Base-by-base conservation (phyloP, 2,329 filamentous ascomycete species). In the Alternaria sp. region DNA sequence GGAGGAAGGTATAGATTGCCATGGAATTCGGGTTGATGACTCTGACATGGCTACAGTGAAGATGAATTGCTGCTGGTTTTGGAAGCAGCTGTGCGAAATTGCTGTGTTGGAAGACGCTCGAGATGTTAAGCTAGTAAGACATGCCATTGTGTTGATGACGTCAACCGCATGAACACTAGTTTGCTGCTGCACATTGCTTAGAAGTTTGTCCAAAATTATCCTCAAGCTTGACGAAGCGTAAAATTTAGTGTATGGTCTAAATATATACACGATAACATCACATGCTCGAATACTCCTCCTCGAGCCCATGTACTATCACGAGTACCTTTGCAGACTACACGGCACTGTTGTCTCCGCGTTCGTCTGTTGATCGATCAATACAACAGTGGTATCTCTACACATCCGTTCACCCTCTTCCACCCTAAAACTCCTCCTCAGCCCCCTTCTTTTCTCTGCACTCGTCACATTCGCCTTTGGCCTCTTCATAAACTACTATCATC, bases 1-100 rank as follows among this genome's bases (percentile, higher is more conserved):
- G 20, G 60, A 64, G 2, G 64, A 48, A 7, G 75, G 74, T 16
- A 77, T 73, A 3, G 66, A 44, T 41, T 75, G 69, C 74, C 72
- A 77, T 52, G 67, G 64, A 8, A 71, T 27, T 22, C 60, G 20
- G 48, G 40, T 18, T 30, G 36, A 20, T 46, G 38, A 41, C 9
- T 54, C 43, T 48, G 36, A 2, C 59, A 61, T 61, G 3, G 8
- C 30, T 44, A 12, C 30, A 20, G 1, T 25, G 22, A 22, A 25
- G 5, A 25, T 3, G 16, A 14, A 25, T 8, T 52, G 22, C 25
- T 34, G 16, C 18, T 2, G 46, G 10, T 20, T 27, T 27, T 32
- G 9, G 16, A 50, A 22, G 18, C 18, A 45, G 30, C 9, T 25
- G n/a, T 36, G 7, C 5, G 32, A 16, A 8, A 38, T 25, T 16